Conservation (phyloP, 495 filamentous ascomycete genomes). For the Penicillium fimorum region DNA sequence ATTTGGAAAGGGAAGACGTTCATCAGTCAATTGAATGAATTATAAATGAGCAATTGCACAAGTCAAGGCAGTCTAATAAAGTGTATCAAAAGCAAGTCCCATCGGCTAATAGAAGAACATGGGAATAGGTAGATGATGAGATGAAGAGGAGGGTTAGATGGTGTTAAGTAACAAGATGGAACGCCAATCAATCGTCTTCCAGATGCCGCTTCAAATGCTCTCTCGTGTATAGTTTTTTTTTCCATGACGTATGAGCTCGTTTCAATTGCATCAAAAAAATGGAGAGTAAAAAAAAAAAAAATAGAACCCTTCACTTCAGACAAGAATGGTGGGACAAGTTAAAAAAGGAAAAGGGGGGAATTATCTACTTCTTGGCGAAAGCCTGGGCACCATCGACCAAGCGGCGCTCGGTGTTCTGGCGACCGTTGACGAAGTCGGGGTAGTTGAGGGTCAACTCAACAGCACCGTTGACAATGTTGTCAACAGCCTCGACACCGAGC, state of each 20-base stretch:
- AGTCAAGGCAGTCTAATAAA: conserved; percentile 27
- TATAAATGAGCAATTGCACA: conserved; percentile 16
- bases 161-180: conserved; percentile 30
- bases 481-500: conserved; percentile 95
- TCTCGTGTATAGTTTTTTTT: conserved; percentile 25
- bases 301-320: conserved; percentile 6
- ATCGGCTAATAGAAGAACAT: conserved; percentile 23
- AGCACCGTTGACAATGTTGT: conserved; percentile 91
- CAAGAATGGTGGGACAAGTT: conserved; percentile 11
- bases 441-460: conserved; percentile 98
- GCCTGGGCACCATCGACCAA: conserved; percentile 74
- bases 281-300: conserved; percentile 4
- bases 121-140: conserved; percentile 22
- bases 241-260: conserved; percentile 27
- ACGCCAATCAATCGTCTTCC: conserved; percentile 34
- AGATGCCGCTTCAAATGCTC: conserved; percentile 37
- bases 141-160: conserved; percentile 16
- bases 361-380: conserved; percentile 53
- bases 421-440: conserved; percentile 95
- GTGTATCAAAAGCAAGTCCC: conserved; percentile 22
- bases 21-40: conserved; percentile 15
- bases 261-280: conserved; percentile 25
- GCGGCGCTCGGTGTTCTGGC: conserved; percentile 84
- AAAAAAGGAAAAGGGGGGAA: conserved; percentile 19
- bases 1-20: not conserved